Evolutionary conservation across 2,329 filamentous ascomycete genomes (phyloP).

Genomic region (Teratosphaeria nubilosa): DNA sequence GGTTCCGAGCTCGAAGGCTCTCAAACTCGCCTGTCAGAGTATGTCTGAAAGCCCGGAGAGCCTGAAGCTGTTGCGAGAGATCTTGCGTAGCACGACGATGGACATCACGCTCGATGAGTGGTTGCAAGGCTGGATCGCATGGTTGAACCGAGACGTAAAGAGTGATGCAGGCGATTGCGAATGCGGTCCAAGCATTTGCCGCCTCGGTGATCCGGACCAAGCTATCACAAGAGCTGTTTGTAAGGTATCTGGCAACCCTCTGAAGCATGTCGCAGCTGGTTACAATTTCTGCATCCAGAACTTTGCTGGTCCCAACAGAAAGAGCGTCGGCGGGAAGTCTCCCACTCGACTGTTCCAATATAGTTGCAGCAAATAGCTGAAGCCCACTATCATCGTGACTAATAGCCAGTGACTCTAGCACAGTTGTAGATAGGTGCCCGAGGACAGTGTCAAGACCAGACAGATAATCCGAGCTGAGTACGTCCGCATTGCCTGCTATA

Average conservation of each 20-base stretch:
- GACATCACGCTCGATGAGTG: constrained; percentile 53
- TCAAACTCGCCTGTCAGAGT: constrained; percentile 57
- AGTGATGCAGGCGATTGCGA: constrained; percentile 63
- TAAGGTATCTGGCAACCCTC: not conserved
- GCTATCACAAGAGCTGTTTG: not conserved
- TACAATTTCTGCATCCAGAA: not conserved
- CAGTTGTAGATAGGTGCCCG: constrained; percentile 13
- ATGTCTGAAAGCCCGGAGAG: constrained; percentile 55
- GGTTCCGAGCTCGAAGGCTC: constrained; percentile 54
- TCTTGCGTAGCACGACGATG: constrained; percentile 47
- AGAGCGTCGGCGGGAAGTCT: not conserved
- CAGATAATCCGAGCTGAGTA: constrained; percentile 24
- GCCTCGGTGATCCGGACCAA: constrained; percentile 21
- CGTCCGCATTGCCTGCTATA: constrained; percentile 24
- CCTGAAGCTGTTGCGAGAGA: constrained; percentile 48
- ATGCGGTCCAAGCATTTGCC: constrained; percentile 59
- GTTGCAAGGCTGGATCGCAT: constrained; percentile 64
- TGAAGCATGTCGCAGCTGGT: not conserved
- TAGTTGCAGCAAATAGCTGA: not conserved
- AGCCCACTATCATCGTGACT: not conserved
- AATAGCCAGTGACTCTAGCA: constrained; percentile 21
- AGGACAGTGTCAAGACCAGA: constrained; percentile 23
- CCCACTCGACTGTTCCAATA: not conserved
- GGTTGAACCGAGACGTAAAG: constrained; percentile 79
- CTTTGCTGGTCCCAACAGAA: not conserved